Base-by-base conservation (phyloP, 2,329 filamentous ascomycete genomes). In the Lanzia echinophila region DNA sequence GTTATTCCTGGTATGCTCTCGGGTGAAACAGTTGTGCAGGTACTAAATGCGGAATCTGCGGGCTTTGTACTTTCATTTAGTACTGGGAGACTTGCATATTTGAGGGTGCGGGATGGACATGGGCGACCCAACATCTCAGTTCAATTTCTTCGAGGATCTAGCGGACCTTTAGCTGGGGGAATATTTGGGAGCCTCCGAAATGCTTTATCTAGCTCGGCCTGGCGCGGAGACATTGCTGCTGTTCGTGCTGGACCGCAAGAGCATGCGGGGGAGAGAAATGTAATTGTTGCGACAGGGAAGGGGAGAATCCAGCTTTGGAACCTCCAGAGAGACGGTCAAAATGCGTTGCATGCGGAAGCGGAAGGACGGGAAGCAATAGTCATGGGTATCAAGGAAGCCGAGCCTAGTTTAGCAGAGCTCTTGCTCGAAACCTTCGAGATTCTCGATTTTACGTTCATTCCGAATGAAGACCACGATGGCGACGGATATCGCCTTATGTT, bases 31-130 rank as follows among this genome's bases (percentile, higher is more conserved):
- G 84, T 91, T 10, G 82, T 82, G 6, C 83, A 90, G 54, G 78
- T 99, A 43, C 79, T 90, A 43, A 89, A 88, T 63, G 89, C 89
- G 24, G 92, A 96, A 67, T 79, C 82, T 6, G 84, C 90, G 5
- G 94, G 94, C 10, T 94, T 96, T 65, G 78, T 97, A 48, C 75
- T 96, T 36, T 82, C 84, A 11, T 87, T 96, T 59, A 96, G 87
- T 68, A 90, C 83, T 56, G 94, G 94, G 13, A 83, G 94, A 56
- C 76, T 96, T 39, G 90, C 88, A 6, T 94, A 96, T 68, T 75
- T 99, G 69, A 90, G 83, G 49, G 78, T 97, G 15, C 82, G 90
- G 63, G 92, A 99, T 69, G 75, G 84, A 42, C 90, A 96, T 69
- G 94, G 94, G 22, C 86, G 90, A 65, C 88, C 92, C 3, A 80